phyloP scores from a whole-genome alignment of 2,329 filamentous ascomycete species.

The Fonsecaea pugnacius region DNA sequence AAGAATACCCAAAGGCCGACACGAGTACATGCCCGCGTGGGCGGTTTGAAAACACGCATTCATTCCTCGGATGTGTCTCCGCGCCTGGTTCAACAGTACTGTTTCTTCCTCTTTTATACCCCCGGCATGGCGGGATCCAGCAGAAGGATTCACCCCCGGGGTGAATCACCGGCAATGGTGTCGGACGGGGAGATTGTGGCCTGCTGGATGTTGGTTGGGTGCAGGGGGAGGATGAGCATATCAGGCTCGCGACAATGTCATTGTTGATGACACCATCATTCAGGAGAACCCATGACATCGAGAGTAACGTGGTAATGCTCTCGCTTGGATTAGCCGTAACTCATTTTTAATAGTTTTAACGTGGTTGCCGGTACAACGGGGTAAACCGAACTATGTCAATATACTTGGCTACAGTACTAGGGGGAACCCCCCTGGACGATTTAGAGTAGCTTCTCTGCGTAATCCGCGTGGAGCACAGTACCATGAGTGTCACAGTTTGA shows the following conservation, averaged over 20 bases:
- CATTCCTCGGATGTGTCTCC: not conserved
- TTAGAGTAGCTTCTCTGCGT: no score
- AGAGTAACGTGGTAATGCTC: not conserved
- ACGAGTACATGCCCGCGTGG: constrained; percentile 20
- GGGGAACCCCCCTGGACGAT: no score
- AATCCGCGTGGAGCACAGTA: not conserved
- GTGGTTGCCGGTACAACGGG: no score
- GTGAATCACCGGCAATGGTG: not conserved
- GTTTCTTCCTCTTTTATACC: not conserved
- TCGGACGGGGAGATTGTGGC: not conserved
- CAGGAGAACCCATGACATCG: not conserved
- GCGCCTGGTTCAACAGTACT: not conserved
- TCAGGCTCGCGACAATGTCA: not conserved
- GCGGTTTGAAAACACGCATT: constrained; percentile 4
- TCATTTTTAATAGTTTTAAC: not conserved
- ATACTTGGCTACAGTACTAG: not conserved
- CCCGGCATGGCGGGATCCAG: not conserved
- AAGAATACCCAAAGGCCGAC: constrained; percentile 23
- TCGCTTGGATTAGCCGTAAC: not conserved
- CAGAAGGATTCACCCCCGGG: not conserved
- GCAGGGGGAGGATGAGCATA: not conserved
- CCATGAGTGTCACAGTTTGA: not conserved
- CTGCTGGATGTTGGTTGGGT: not conserved
- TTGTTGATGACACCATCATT: not conserved
- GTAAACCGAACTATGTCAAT: no score